These are phyloP conservation scores for Phytopythium aichiense DNA, from an alignment of 352 stramenopile genomes.

Conservation along the genomic window DNA sequence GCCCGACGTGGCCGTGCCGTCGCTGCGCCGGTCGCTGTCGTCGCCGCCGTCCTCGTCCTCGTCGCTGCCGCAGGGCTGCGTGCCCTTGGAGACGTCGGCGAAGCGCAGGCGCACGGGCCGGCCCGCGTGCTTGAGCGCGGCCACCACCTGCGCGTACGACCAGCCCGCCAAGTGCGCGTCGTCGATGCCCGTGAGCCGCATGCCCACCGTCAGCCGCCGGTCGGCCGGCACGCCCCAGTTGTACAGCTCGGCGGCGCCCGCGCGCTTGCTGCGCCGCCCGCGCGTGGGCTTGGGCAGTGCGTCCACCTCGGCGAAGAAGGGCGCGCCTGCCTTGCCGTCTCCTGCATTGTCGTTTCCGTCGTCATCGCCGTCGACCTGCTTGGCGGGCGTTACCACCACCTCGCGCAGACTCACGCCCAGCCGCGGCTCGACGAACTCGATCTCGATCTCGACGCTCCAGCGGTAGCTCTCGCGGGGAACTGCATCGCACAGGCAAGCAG, in stretches of 20 bases:
- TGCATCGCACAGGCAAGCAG: background rate
- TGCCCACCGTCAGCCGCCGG: constrained; percentile 49
- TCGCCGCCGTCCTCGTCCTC: constrained; percentile 13
- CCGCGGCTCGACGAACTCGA: constrained; percentile 54
- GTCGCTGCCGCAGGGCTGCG: constrained; percentile 12
- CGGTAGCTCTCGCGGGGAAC: constrained; percentile 16
- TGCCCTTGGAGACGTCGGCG: constrained; percentile 46
- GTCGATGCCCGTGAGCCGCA: constrained; percentile 59
- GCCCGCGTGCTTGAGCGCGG: constrained; percentile 42
- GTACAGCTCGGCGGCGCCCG: constrained; percentile 58
- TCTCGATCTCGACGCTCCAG: constrained; percentile 57
- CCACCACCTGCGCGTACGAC: constrained; percentile 56
- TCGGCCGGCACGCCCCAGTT: constrained; percentile 60
- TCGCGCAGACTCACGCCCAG: constrained; percentile 59
- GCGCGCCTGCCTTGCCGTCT: background rate
- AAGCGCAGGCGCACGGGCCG: constrained; percentile 51
- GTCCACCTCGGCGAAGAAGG: constrained; percentile 64
- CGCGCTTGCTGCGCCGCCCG: constrained; percentile 33
- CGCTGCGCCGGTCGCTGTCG: constrained; percentile 4
- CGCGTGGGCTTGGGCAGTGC: constrained; percentile 46
- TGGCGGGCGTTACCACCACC: constrained; percentile 33
- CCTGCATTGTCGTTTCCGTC: background rate
- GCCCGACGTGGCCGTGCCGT: background rate
- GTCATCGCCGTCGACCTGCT: constrained; percentile 15
- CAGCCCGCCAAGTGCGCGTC: constrained; percentile 34